These are phyloP conservation scores for Aspergillus thermomutatus DNA, from an alignment of 2,329 filamentous ascomycete genomes.

Conservation along the genomic window DNA sequence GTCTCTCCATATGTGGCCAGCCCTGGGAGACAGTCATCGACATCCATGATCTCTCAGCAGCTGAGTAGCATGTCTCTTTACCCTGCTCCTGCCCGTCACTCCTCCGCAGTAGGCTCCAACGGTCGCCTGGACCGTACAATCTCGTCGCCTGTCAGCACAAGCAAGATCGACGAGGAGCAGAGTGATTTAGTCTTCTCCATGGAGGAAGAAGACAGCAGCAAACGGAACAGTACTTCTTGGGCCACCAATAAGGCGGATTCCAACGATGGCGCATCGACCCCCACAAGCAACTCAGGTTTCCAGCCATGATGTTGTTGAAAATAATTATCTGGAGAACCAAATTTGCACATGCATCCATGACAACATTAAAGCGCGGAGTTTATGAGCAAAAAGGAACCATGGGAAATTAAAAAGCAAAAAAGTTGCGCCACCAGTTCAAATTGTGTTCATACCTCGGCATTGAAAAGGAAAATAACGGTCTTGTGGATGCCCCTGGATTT, in stretches of 20 bases:
- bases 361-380: conserved; percentile 13
- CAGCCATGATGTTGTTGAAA: conserved; percentile 11
- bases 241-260: conserved; percentile 30
- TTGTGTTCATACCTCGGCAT: conserved; percentile 7
- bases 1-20: conserved; percentile 52
- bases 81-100: conserved; percentile 38
- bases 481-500: background rate
- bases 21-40: conserved; percentile 55
- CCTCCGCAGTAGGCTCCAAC: conserved; percentile 27
- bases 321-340: background rate
- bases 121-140: conserved; percentile 43
- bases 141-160: conserved; percentile 44
- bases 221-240: conserved; percentile 38
- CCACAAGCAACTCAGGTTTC: conserved; percentile 16
- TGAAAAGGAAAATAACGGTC: conserved; percentile 12
- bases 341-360: conserved; percentile 8
- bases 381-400: conserved; percentile 17
- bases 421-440: conserved; percentile 10
- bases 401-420: conserved; percentile 14
- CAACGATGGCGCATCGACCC: conserved; percentile 24
- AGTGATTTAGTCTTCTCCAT: conserved; percentile 49
- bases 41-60: conserved; percentile 61
- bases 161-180: conserved; percentile 48
- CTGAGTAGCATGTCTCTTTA: conserved; percentile 45
- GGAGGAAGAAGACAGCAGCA: conserved; percentile 49